These are phyloP conservation scores for Penicillium cataractarum DNA, from an alignment of 495 filamentous ascomycete species.

Conservation along the genomic window DNA sequence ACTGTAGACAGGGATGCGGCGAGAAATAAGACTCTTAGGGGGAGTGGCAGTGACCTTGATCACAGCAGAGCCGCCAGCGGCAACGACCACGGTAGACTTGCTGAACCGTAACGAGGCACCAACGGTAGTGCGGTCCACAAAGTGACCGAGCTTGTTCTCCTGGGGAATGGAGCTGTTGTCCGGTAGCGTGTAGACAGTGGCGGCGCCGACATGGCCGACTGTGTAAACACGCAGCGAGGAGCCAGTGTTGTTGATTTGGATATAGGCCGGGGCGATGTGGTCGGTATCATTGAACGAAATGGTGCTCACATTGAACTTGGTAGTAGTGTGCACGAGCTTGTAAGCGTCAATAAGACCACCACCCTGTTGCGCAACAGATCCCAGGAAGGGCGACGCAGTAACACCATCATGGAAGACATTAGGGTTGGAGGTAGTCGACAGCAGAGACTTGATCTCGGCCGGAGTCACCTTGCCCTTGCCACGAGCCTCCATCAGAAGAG, in stretches of 20 bases:
- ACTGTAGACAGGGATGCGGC: not conserved
- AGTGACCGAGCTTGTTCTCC: not conserved
- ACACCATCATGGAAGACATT: slow-evolving; percentile 53
- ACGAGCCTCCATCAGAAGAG: slow-evolving; percentile 50
- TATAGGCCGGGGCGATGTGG: slow-evolving; percentile 47
- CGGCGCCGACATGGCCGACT: slow-evolving; percentile 27
- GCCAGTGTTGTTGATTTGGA: slow-evolving; percentile 58
- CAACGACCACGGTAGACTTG: not conserved
- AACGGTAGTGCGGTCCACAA: not conserved
- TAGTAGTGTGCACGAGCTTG: slow-evolving; percentile 57
- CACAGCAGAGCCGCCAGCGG: not conserved
- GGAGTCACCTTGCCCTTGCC: slow-evolving; percentile 36
- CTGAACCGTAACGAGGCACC: not conserved
- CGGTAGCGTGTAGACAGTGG: not conserved
- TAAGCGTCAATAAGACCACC: slow-evolving; percentile 58
- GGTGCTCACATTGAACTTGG: slow-evolving; percentile 54
- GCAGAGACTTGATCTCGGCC: slow-evolving; percentile 35
- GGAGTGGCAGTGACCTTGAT: slow-evolving; percentile 1
- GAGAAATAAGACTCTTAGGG: not conserved
- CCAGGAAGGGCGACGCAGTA: slow-evolving; percentile 42
- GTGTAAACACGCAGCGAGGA: slow-evolving; percentile 47
- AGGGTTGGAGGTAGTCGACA: slow-evolving; percentile 42
- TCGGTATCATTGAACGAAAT: slow-evolving; percentile 63
- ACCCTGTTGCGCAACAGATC: slow-evolving; percentile 60
- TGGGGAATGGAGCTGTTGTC: slow-evolving; percentile 1